Base-by-base conservation (phyloP, 139 green algal species). In the Edaphochlamys debaryana region DNA sequence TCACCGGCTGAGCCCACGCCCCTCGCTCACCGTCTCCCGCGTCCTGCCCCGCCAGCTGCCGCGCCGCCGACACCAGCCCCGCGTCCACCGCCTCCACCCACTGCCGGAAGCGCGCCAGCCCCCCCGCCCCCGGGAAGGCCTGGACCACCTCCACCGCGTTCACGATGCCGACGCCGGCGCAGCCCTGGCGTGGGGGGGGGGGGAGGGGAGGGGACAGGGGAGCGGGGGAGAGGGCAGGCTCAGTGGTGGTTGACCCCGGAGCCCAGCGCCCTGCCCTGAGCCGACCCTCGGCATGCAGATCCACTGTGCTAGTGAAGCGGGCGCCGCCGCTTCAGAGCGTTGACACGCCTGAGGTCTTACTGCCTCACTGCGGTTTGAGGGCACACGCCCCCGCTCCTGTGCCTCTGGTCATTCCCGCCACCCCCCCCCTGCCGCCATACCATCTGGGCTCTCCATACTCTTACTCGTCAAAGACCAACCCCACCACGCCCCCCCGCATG, bases 71-170 rank as follows among this genome's bases (percentile, higher is more conserved):
- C 41, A 84, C 27, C 67, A 85, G 63, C 13, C 56, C 76, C 13
- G 34, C 82, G 69, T 95, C 91, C 45, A 90, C 91, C 4, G 84
- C 62, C 40, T 93, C 85, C 67, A 96, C 50, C 94, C 94, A 98
- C 6, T 78, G 54, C 41, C 79, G 81, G 80, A 97, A 97, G 64
- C 40, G 19, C 37, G 66, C 19, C 66, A 97, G 88, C 45, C 89
- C 90, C 4, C 89, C 62, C 9, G 85, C 41, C 0, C 90, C 93
- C 34, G 80, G 81, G 75, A 98, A 99, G 9, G 94, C 93, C 8
- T 90, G 87, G 41, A 99, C 88, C 52, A 98, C 90, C 91, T 99
- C 96, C 79, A 98, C 82, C 25, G 97, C 97, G 84, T 99, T 99
- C 36, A 99, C 97, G 40, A 99, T 93, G n/a, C 97, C 92, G 40